Conservation (phyloP, 2,329 filamentous ascomycete genomes). For the Blastomyces emzantsi region DNA sequence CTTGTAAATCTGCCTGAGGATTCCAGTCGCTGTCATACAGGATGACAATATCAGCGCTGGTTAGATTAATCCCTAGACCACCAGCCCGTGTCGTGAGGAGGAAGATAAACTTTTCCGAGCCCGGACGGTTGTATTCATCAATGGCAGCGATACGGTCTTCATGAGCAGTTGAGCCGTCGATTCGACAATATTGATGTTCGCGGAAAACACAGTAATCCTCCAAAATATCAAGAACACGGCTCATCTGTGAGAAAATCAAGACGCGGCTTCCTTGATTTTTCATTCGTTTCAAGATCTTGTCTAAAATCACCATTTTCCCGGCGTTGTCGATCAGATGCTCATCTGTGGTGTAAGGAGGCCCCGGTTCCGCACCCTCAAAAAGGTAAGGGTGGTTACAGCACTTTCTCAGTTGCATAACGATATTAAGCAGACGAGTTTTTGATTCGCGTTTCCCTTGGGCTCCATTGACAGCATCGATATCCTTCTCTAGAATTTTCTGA, state of each 20-base stretch:
- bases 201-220: constrained; percentile 98
- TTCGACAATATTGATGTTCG: constrained; percentile 91
- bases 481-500: constrained; percentile 96
- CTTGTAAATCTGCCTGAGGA: constrained; percentile 93
- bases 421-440: constrained; percentile 93
- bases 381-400: constrained; percentile 98
- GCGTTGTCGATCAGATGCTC: constrained; percentile 90
- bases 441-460: constrained; percentile 94
- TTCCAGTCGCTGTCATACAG: constrained; percentile 99
- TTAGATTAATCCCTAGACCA: constrained; percentile 94
- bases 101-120: constrained; percentile 94
- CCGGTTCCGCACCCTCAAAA: constrained; percentile 94
- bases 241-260: constrained; percentile 99
- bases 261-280: constrained; percentile 82
- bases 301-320: constrained; percentile 94
- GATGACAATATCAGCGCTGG: constrained; percentile 87
- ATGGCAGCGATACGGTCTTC: constrained; percentile 97
- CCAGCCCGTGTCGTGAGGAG: constrained; percentile 90
- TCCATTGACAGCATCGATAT: constrained; percentile 97
- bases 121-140: constrained; percentile 95
- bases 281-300: constrained; percentile 79
- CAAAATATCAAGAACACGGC: constrained; percentile 87
- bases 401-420: constrained; percentile 98
- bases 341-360: constrained; percentile 95
- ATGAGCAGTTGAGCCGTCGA: constrained; percentile 92